Base-by-base conservation (phyloP, 768 basidiomycete genomes). In the Rhizopogon vinicolor region DNA sequence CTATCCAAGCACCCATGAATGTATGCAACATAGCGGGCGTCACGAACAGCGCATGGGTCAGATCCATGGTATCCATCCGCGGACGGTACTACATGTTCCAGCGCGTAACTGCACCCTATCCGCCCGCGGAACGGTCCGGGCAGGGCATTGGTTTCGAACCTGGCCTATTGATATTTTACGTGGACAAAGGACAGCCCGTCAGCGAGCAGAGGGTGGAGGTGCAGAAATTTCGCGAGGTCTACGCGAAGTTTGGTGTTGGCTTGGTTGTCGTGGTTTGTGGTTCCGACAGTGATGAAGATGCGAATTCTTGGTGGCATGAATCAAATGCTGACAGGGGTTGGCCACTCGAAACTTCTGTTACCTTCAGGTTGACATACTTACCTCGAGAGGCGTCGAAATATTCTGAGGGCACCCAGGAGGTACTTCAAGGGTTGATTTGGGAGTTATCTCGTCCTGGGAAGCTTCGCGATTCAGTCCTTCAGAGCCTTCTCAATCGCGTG, bases 161-260 rank as follows among this genome's bases (percentile, higher is more conserved):
- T 25, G 31, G 51, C 39, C 40, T 55, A 16, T 42, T 55, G 19
- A 55, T 55, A 29, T 55, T 55, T 42, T 55, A 55, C 28, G 42
- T 33, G 29, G 50, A 55, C 18, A 43, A 31, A 29, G 18, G 33
- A 19, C 33, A 33, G 51, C 28, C 54, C 29, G 16, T 35, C 18
- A 5, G 42, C 12, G 18, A 22, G 28, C 54, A 55, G 54, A 55
- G 39, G 14, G 22, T 7, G 39, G 42, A 51, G 29, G 49, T 53
- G 9, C 41, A 52, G 39, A 40, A n/a, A 39, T 55, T 55, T 53
- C 25, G 35, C 7, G 41, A n/a, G 18, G 29, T 55, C 40, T 55
- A 55, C 28, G 51, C 40, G 51, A 55, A 52, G 39, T 51, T 41
- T 13, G 16, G 18, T 12, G 29, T 41, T 41, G 29, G 40, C 16